These are phyloP conservation scores for Suillus alpinus DNA, from an alignment of 768 basidiomycete genomes.

Conservation along the genomic window DNA sequence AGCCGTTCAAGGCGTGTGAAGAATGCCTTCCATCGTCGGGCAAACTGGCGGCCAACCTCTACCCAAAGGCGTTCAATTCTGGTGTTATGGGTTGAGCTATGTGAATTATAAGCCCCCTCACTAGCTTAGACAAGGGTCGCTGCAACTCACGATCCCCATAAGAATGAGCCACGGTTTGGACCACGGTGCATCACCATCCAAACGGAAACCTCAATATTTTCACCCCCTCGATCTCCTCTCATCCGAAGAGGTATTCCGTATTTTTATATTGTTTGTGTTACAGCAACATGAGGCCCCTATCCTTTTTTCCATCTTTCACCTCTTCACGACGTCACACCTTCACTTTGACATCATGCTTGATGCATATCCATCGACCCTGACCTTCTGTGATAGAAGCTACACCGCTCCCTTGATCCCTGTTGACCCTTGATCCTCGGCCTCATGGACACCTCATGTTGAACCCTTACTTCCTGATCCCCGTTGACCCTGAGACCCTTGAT, in stretches of 20 bases:
- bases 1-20: slow-evolving; percentile 22
- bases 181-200: slow-evolving; percentile 19
- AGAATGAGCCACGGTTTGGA: slow-evolving; percentile 30
- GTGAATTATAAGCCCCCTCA: neutral
- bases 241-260: slow-evolving; percentile 31
- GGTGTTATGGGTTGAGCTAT: slow-evolving; percentile 24
- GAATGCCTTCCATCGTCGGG: slow-evolving; percentile 23
- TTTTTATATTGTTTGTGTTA: slow-evolving; percentile 8
- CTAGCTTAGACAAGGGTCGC: no score
- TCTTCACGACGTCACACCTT: no score
- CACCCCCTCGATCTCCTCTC: slow-evolving; percentile 40
- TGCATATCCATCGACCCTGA: no score
- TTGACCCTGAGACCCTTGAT: no score
- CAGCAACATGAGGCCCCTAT: no score
- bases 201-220: slow-evolving; percentile 27
- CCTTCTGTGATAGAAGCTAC: no score
- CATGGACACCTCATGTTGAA: no score
- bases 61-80: slow-evolving; percentile 28
- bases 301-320: no score
- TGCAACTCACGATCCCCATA: slow-evolving; percentile 33
- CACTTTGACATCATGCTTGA: no score
- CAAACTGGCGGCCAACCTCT: slow-evolving; percentile 27
- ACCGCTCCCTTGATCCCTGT: no score
- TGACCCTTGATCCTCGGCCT: no score
- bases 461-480: no score